Percentiles rank a stretch among this genome's conserved stretches.
Conservation (phyloP, 2,329 filamentous ascomycete species). For the Biscogniauxia mediterranea region DNA sequence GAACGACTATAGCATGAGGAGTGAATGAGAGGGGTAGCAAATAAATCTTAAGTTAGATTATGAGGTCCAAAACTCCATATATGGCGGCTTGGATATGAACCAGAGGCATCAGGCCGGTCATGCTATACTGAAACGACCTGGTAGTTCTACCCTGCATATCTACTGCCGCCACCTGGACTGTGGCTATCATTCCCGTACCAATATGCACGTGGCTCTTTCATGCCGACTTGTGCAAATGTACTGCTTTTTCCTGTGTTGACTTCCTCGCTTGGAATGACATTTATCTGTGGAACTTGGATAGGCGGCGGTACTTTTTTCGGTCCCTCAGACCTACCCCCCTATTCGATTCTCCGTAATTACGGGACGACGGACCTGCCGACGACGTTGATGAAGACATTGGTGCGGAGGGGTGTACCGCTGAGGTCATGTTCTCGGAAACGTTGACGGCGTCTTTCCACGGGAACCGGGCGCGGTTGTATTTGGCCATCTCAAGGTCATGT, state of each 20-base stretch:
- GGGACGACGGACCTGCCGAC: not conserved
- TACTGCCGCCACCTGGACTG: too few relatives aligned
- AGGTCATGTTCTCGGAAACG: constrained; percentile 45
- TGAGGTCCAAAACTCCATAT: too few relatives aligned
- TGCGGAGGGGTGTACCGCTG: constrained; percentile 37
- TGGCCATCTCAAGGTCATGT: constrained; percentile 23
- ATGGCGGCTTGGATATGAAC: too few relatives aligned
- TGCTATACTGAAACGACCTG: too few relatives aligned
- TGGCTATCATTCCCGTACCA: not conserved
- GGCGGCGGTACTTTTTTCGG: not conserved
- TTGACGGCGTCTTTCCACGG: constrained; percentile 30
- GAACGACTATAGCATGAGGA: too few relatives aligned
- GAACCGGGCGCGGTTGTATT: constrained; percentile 23
- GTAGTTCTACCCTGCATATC: too few relatives aligned
- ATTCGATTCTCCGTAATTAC: not conserved
- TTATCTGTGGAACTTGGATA: not conserved
- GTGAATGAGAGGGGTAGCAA: too few relatives aligned
- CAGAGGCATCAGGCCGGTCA: too few relatives aligned
- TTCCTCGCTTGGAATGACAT: not conserved
- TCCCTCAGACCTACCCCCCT: not conserved
- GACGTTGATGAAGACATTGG: constrained; percentile 66
- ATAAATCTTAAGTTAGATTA: too few relatives aligned
- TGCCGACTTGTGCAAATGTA: not conserved
- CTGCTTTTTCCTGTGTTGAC: not conserved
- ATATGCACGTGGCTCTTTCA: not conserved